Base-by-base conservation (phyloP, 805 yeast species). In the Teunomyces kruisii region DNA sequence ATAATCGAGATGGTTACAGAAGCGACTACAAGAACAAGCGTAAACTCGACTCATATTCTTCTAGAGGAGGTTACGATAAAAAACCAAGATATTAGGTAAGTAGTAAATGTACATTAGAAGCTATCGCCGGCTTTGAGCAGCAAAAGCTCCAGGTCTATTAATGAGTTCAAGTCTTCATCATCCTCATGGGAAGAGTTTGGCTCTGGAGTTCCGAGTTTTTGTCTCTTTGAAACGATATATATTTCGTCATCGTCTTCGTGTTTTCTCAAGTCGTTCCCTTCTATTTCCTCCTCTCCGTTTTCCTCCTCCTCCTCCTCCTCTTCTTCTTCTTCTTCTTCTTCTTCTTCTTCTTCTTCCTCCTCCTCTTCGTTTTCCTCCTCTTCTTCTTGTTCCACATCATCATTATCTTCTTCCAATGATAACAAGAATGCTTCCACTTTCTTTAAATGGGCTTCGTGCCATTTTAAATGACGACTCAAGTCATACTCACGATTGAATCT, bases 401-500 rank as follows among this genome's bases (percentile, higher is more conserved):
- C 33, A 47, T 47, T 9, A 9, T 49, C 45, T 29, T 33, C 41
- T 10, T n/a, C 61, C 37, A 68, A 48, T 0, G 66, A 53, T 4
- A 47, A 51, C 47, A 69, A 58, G 43, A 58, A 69, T 2, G 39
- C 46, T 37, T 65, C 68, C 3, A 70, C 58, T 46, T 60, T 65
- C 35, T 51, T 44, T 42, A 64, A 41, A 17, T 67, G 65, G 14
- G 61, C 62, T 30, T 65, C 65, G 52, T 80, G 85, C 84, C 84
- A 80, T 32, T 57, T 61, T 40, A 80, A 49, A 55, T 80, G 86
- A 35, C 83, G 66, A 13, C 59, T 53, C 19, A 80, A 54, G 54
- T 79, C 84, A 51, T 69, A 69, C 0, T 72, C 69, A 48, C 75
- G 72, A 42, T 71, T 70, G 57, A 84, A 84, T 6, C 68, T 65